Evolutionary conservation across 192 early-diverging fungal genomes (phyloP).

Genomic region (Paraglomus brasilianum): DNA sequence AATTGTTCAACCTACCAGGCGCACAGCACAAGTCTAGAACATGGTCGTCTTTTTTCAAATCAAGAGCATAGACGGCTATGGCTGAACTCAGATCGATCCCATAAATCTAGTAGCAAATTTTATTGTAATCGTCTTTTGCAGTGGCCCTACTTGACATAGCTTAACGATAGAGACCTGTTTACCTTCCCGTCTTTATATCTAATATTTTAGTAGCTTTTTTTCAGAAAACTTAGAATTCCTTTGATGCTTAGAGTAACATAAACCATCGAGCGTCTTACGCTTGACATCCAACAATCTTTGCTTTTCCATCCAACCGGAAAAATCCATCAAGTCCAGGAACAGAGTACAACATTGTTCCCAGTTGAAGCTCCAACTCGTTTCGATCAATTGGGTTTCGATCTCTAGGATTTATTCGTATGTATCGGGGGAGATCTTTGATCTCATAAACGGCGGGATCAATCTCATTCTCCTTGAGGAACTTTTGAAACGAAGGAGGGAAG

Average conservation of each 20-base stretch:
- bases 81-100: constrained; percentile 87
- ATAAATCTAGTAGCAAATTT: constrained; percentile 44
- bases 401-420: constrained; percentile 66
- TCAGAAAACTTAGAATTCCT: background rate
- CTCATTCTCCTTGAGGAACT: constrained; percentile 68
- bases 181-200: constrained; percentile 42
- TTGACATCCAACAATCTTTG: constrained; percentile 49
- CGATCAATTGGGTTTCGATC: constrained; percentile 31
- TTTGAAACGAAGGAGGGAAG: constrained; percentile 62
- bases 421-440: constrained; percentile 64
- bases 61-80: constrained; percentile 77
- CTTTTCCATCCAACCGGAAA: constrained; percentile 47
- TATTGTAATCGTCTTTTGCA: constrained; percentile 16
- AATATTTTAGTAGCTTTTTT: background rate
- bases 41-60: constrained; percentile 72
- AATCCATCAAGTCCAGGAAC: constrained; percentile 60
- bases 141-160: background rate
- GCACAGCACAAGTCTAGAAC: constrained; percentile 89
- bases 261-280: constrained; percentile 38
- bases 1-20: constrained; percentile 48
- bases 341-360: constrained; percentile 47
- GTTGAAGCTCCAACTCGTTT: constrained; percentile 45
- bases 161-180: constrained; percentile 13
- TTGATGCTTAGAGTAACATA: background rate
- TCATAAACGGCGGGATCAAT: constrained; percentile 67